Evolutionary conservation across 1,284 basidiomycete species (phyloP), one percentile per base, ranked within the genome.

Genomic region (Wolfiporia cocos): DNA sequence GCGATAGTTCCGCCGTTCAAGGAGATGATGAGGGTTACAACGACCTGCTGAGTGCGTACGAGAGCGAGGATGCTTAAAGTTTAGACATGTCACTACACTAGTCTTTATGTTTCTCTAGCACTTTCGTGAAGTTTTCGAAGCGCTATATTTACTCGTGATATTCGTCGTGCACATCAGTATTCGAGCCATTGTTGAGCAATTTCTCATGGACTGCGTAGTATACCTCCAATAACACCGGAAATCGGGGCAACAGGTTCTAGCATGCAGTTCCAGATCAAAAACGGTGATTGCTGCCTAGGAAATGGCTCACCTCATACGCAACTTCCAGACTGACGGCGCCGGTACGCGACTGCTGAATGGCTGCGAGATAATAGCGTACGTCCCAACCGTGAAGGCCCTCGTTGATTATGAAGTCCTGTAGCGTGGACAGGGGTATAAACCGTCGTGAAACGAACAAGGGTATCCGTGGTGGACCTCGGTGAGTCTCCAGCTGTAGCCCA

Each of bases 1-100:
- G 74, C 36, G 77, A 80, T 32, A 85, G 78, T 53, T 74, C 69
- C 21, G 81, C 80, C 1, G 78, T 81, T 39, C 81, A 86, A 42
- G 84, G 84, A 2, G 83, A 86, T 47, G 84, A 86, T 49, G 84
- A 86, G 56, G 83, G 81, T 5, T 87, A 86, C 44, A 82, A 82
- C 48, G 85, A 86, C 22, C 56, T 87, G 42, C 58, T 87, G 49
- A 85, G 81, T 56, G 83, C 83, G 19, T 88, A 88, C 53, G 85
- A 86, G 62, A 86, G 85, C 54, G 84, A 86, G 46, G 64, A 63
- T n/a, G n/a, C n/a, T n/a, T n/a, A n/a, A n/a, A n/a, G n/a, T n/a
- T n/a, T n/a, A n/a, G n/a, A n/a, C n/a, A n/a, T n/a, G n/a, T n/a
- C n/a, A n/a, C n/a, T n/a, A n/a, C 28, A 55, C 53, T 28, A 40